Evolutionary conservation across 179 eudicot genomes (phyloP), one percentile per base, ranked within the genome.

Genomic region (Carnegiea gigantea): DNA sequence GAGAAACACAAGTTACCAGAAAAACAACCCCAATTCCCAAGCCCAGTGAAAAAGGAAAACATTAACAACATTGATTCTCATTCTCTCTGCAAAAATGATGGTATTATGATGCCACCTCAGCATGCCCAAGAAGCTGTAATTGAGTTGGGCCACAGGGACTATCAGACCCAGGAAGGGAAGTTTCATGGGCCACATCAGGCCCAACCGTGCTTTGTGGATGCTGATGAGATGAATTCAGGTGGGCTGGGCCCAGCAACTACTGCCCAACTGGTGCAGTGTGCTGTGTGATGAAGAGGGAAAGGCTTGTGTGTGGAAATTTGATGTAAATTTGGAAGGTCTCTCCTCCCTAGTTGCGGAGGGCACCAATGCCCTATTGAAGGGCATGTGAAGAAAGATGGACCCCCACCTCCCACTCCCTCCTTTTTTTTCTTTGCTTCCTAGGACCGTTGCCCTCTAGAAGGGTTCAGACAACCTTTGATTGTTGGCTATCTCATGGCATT

Each of bases 211-310:
- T 73, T 78, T 72, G 82, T 81, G 73, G 84, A 78, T 1, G 73
- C 73, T 8, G 86, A 81, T n/a, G 62, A 73, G 82, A 73, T 78
- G 5, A 18, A 1, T 18, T 5, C 5, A 54, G 23, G 79, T 81
- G 84, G 87, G 77, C 82, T 82, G 18, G 11, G 79, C n/a, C 77
- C 87, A 18, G 20, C 64, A 23, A 23, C 77, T 17, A 33, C 23
- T 12, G 75, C 79, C 33, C 87, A 78, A 67, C 67, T 85, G 82
- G 82, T 82, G 49, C 80, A 82, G 26, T 85, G 87, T 82, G 87
- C 77, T 76, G 87, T 84, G 70, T 85, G 80, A 85, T 9, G 57
- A 51, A 0, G 13, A 1, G 59, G 81, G 83, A 64, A 24, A 28
- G 71, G 9, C 38, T 28, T 13, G 2, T 33, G 46, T 15, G 40